phyloP scores from a whole-genome alignment of 2,329 filamentous ascomycete genomes.

The Penicillium sp. region DNA sequence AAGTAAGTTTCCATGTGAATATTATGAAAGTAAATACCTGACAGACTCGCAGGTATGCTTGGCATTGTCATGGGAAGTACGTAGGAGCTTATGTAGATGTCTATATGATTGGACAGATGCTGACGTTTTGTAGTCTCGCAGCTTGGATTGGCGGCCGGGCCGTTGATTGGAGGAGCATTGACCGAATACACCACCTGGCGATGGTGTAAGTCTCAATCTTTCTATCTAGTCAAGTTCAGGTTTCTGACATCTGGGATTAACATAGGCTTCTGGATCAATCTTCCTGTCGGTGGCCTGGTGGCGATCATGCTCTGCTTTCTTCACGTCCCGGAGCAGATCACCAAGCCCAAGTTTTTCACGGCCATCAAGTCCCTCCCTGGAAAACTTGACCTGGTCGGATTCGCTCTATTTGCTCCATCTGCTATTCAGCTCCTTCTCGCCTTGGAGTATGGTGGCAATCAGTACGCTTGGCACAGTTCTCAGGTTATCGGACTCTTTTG shows the following conservation, averaged over 20 bases:
- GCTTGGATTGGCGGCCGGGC: background rate
- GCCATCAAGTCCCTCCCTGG: slow-evolving; percentile 5
- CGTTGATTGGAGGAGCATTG: slow-evolving; percentile 9
- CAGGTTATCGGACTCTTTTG: slow-evolving; percentile 47
- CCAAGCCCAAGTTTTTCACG: slow-evolving; percentile 1
- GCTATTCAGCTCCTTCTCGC: slow-evolving; percentile 45
- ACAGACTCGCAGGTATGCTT: background rate
- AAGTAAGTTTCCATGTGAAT: background rate
- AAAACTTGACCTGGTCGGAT: slow-evolving; percentile 19
- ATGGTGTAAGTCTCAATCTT: slow-evolving; percentile 2
- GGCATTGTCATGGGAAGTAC: slow-evolving; percentile 1
- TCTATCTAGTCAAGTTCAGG: background rate
- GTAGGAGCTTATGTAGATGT: background rate
- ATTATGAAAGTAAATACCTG: background rate
- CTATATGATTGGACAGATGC: background rate
- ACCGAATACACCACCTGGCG: slow-evolving; percentile 4
- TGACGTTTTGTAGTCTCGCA: slow-evolving; percentile 1
- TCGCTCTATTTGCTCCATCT: slow-evolving; percentile 24
- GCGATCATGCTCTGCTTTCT: slow-evolving; percentile 27
- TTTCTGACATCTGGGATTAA: background rate
- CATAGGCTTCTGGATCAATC: slow-evolving; percentile 41
- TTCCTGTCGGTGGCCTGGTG: slow-evolving; percentile 35
- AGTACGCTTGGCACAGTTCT: slow-evolving; percentile 36
- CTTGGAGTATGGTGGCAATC: slow-evolving; percentile 46
- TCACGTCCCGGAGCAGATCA: slow-evolving; percentile 10